Conservation (phyloP, 2,329 filamentous ascomycete genomes). For the Pseudogymnoascus sp. region DNA sequence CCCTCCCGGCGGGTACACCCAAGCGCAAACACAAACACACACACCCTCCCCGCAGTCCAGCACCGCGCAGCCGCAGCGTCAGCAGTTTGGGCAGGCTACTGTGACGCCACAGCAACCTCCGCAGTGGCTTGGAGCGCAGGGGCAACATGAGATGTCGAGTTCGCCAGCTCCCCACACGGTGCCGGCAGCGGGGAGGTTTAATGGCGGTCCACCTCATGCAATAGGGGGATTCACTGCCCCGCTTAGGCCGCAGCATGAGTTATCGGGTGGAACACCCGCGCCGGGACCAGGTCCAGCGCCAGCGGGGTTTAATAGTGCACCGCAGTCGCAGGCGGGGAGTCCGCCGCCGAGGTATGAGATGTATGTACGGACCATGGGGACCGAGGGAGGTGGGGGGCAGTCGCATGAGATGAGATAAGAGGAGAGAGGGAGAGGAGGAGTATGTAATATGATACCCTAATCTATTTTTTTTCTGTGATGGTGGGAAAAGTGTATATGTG, state of each 20-base stretch:
- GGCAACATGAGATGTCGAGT: neutral
- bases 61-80: neutral
- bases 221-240: neutral
- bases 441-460: too few species aligned
- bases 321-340: neutral
- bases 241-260: neutral
- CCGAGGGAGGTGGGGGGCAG: neutral
- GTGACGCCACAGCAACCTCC: neutral
- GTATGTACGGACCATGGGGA: neutral
- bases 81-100: neutral
- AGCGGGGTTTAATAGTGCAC: neutral
- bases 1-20: too few species aligned
- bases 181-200: neutral
- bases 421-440: too few species aligned
- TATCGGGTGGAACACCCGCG: neutral
- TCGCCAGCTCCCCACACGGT: neutral
- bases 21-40: too few species aligned
- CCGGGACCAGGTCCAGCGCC: neutral
- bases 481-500: too few species aligned
- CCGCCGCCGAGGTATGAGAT: neutral
- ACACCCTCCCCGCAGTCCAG: neutral
- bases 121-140: neutral
- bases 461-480: too few species aligned
- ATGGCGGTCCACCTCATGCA: neutral
- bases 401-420: neutral